These are phyloP conservation scores for Nepenthes mirabilis DNA, from an alignment of 148 eudicot genomes.

Conservation along the genomic window DNA sequence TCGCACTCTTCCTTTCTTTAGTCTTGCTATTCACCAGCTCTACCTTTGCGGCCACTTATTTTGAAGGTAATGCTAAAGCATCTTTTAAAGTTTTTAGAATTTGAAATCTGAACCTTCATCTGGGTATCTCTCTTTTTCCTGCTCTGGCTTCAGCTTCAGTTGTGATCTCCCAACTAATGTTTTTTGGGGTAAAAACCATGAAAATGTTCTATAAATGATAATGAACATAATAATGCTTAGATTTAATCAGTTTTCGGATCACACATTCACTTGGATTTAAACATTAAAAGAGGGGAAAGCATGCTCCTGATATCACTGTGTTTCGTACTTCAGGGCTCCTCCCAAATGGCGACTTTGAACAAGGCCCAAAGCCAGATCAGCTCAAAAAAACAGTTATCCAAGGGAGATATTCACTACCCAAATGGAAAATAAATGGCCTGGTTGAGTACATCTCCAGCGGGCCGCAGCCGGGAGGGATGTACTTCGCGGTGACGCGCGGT, in stretches of 20 bases:
- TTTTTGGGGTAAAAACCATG: too few species aligned
- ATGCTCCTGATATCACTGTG: background rate
- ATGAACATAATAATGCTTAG: too few species aligned
- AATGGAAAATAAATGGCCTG: slow-evolving; percentile 64
- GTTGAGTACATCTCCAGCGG: slow-evolving; percentile 89
- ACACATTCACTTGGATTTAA: too few species aligned
- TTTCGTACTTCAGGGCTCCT: slow-evolving; percentile 38
- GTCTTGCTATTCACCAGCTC: slow-evolving; percentile 16
- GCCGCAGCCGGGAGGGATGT: slow-evolving; percentile 86
- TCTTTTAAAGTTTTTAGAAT: background rate
- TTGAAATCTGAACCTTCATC: background rate
- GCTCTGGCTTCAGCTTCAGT: too few species aligned
- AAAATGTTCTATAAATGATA: too few species aligned
- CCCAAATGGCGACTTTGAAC: slow-evolving; percentile 86
- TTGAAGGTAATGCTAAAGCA: slow-evolving; percentile 15
- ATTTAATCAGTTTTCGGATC: too few species aligned
- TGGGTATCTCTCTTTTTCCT: background rate
- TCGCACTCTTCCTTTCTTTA: slow-evolving; percentile 17
- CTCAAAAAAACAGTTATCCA: slow-evolving; percentile 48
- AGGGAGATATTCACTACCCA: slow-evolving; percentile 58
- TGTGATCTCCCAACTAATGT: too few species aligned
- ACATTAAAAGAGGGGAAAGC: too few species aligned
- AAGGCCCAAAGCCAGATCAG: slow-evolving; percentile 34
- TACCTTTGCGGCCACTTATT: slow-evolving; percentile 22
- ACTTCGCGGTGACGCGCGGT: slow-evolving; percentile 55